Conservation (phyloP, 2,329 filamentous ascomycete genomes). For the Bisporella sp. region DNA sequence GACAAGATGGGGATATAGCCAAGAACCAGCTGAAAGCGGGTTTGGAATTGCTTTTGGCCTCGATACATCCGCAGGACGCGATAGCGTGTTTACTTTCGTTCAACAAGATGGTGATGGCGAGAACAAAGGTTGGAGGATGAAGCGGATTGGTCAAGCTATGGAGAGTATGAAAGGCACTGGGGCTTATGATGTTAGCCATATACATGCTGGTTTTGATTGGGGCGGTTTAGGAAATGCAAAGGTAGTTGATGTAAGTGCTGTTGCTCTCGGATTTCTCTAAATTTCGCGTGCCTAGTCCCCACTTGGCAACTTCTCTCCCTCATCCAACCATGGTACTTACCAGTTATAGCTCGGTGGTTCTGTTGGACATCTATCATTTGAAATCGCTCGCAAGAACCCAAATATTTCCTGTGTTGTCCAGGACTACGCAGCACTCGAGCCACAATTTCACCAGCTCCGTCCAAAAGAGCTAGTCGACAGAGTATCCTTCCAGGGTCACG, state of each 20-base stretch:
- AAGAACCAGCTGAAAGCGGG: neutral
- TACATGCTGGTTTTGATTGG: conserved; percentile 11
- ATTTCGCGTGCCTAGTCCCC: no score
- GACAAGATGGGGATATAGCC: neutral
- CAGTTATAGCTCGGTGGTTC: conserved; percentile 19
- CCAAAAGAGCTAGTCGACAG: neutral
- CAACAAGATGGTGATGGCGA: neutral
- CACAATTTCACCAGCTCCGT: neutral
- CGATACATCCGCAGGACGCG: neutral
- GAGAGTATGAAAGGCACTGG: neutral
- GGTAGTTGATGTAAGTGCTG: conserved; percentile 18
- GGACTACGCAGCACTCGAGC: conserved; percentile 10
- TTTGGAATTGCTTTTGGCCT: neutral
- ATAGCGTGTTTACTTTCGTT: neutral
- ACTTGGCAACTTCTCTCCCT: neutral
- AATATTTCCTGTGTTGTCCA: conserved; percentile 20
- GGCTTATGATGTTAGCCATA: neutral
- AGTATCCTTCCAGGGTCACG: conserved; percentile 20
- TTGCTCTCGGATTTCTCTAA: no score
- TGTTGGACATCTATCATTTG: conserved; percentile 16
- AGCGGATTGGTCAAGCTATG: neutral
- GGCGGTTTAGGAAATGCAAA: conserved; percentile 16
- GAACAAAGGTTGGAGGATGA: neutral
- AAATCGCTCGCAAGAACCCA: conserved; percentile 15
- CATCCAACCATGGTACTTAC: neutral